Conservation (phyloP, 495 filamentous ascomycete genomes). For the Acidiella bohemica region DNA sequence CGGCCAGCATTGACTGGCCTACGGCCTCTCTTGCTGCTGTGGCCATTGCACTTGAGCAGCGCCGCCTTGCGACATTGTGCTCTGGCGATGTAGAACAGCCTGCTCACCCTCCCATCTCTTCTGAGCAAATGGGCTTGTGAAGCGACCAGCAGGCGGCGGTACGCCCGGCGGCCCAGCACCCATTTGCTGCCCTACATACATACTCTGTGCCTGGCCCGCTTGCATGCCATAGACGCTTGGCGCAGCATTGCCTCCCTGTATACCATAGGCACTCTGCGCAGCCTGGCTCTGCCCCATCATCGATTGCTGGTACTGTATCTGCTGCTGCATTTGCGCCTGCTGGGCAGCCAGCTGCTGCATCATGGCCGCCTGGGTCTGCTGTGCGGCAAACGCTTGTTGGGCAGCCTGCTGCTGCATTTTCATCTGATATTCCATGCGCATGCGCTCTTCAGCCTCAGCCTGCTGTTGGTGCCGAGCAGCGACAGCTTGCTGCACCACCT, state of each 20-base stretch:
- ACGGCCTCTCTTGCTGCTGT: too few species aligned
- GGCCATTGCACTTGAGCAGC: too few species aligned
- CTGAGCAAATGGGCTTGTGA: background rate
- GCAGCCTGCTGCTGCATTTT: conserved; percentile 11
- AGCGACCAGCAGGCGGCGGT: background rate
- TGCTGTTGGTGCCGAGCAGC: conserved; percentile 15
- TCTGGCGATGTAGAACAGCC: too few species aligned
- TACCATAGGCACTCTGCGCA: conserved; percentile 7
- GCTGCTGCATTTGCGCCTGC: conserved; percentile 1
- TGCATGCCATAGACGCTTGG: too few species aligned
- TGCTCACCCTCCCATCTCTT: background rate
- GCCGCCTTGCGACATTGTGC: too few species aligned
- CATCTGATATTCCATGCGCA: conserved; percentile 5
- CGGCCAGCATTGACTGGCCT: too few species aligned
- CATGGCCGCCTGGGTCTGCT: conserved; percentile 5
- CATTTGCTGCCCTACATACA: too few species aligned
- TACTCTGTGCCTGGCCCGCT: too few species aligned
- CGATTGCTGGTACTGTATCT: conserved; percentile 5
- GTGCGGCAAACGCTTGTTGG: conserved; percentile 2
- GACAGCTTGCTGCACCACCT: conserved; percentile 18
- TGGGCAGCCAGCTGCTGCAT: background rate
- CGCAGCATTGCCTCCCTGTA: background rate
- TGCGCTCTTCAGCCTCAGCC: conserved; percentile 5
- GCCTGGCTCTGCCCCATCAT: background rate
- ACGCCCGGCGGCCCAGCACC: background rate